Base-by-base conservation (phyloP, 768 basidiomycete species). In the Mycena galericulata region DNA sequence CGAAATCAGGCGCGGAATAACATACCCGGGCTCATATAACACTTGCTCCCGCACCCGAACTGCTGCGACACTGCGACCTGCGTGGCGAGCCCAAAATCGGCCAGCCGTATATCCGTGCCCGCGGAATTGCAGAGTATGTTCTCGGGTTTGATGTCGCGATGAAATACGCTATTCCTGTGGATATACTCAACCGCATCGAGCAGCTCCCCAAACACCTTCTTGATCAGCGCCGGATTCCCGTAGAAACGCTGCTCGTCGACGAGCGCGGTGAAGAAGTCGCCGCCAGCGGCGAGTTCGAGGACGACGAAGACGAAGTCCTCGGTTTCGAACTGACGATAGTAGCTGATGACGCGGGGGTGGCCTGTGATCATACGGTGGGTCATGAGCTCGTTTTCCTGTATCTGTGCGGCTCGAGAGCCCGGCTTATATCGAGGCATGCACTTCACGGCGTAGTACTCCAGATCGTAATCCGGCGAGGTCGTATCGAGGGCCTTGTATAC, bases 11-110 rank as follows among this genome's bases (percentile, higher is more conserved):
- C 26, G 46, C n/a, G 14, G 30, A 17, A 27, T 8, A 12, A 49
- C 68, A 27, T 17, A 70, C 63, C 68, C 6, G 63, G 68, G 32
- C n/a, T n/a, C n/a, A n/a, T n/a, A n/a, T n/a, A n/a, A n/a, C n/a
- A n/a, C n/a, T n/a, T n/a, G n/a, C n/a, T n/a, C n/a, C n/a, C n/a
- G n/a, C n/a, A n/a, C n/a, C n/a, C n/a, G n/a, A n/a, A n/a, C n/a
- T n/a, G n/a, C n/a, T n/a, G n/a, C n/a, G n/a, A n/a, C n/a, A n/a
- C n/a, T n/a, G n/a, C n/a, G n/a, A n/a, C n/a, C n/a, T 70, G 67
- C 8, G 81, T 83, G 4, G 79, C 76, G 12, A 88, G 76, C 9
- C 89, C 88, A 80, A 89, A 90, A 74, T 89, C 88, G 9, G 86
- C 84, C 45, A 89, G 76, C 53, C 79, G 79, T 36, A 88, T 80